phyloP scores from a whole-genome alignment of 169 alveolate genomes.

The Babesia caballi region DNA sequence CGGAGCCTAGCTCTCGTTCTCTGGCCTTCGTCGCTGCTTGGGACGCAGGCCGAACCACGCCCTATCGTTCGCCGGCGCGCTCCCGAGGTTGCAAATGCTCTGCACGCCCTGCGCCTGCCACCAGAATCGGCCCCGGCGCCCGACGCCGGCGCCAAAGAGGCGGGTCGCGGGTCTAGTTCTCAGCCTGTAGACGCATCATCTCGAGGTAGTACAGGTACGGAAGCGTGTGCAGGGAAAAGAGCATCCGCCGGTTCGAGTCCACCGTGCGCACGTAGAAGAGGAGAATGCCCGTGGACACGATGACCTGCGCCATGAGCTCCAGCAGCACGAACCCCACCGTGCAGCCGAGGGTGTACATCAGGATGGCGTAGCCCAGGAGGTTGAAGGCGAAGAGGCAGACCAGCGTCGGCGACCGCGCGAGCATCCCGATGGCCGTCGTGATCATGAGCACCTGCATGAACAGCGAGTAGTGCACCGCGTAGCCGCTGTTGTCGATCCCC shows the following conservation, averaged over 20 bases:
- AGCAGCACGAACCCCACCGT: not conserved
- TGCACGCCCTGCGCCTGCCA: too few species aligned
- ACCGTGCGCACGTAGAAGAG: constrained; percentile 41
- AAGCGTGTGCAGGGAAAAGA: constrained; percentile 42
- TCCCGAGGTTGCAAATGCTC: too few species aligned
- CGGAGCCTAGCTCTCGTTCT: too few species aligned
- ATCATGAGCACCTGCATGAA: constrained; percentile 23
- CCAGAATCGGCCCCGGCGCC: too few species aligned
- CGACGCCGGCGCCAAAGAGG: too few species aligned
- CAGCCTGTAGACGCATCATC: constrained; percentile 15
- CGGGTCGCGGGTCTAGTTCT: too few species aligned
- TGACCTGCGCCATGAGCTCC: constrained; percentile 45
- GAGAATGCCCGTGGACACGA: constrained; percentile 38
- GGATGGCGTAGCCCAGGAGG: not conserved
- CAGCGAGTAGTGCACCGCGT: constrained; percentile 40
- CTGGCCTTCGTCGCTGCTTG: too few species aligned
- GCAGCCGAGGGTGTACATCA: not conserved
- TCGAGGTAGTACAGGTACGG: constrained; percentile 49
- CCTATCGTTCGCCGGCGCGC: too few species aligned
- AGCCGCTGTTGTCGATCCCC: constrained; percentile 13
- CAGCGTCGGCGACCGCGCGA: constrained; percentile 29
- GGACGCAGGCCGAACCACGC: too few species aligned
- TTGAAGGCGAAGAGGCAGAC: constrained; percentile 14
- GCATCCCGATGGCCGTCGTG: constrained; percentile 19
- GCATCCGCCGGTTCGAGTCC: constrained; percentile 44